Base-by-base conservation (phyloP, 208 protist species). In the Leishmania gerbilli region DNA sequence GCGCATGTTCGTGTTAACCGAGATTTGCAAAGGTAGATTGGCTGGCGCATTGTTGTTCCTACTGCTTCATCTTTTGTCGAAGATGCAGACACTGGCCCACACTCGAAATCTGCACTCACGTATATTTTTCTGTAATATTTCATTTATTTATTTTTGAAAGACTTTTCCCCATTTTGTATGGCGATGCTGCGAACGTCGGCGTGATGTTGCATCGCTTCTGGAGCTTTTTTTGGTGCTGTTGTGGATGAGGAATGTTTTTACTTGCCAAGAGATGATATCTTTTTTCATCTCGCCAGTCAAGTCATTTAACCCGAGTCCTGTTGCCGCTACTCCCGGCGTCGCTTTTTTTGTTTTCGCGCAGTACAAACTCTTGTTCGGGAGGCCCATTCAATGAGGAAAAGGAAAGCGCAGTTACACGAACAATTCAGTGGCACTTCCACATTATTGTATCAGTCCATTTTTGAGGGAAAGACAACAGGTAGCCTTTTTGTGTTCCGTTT, bases 1-100 rank as follows among this genome's bases (percentile, higher is more conserved):
- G 90, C 87, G 15, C 93, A 96, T 74, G 72, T 91, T 67, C 89
- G 96, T 67, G 85, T 96, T 5, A 98, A 98, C 82, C 92, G 93
- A 64, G 96, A 98, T 83, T 85, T 96, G 42, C 55, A 84, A 80
- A 87, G 79, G 5, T 76, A 49, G 51, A 51, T 0, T 79, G 71
- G 13, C n/a, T 65, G 17, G 2, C n/a, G 45, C 27, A 15, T 31
- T 69, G 45, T 83, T 79, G 74, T 86, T 79, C 78, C 69, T 71
- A 65, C 79, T 76, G 56, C 37, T 27, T 9, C 37, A 55, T 76
- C 31, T 81, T 15, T 45, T 55, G 42, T 34, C 27, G 4, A 27
- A 31, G 24, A 74, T 19, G 69, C 9, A 19, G 31, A 45, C 69
- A 74, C 27, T 74, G 5, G 6, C 11, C 8, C 42, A 51, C 67